A percentile compares a stretch with the other conserved stretches of the same genome.
These are phyloP conservation scores for Mucor irregularis DNA, from an alignment of 371 early-diverging fungal species.

Conservation along the genomic window DNA sequence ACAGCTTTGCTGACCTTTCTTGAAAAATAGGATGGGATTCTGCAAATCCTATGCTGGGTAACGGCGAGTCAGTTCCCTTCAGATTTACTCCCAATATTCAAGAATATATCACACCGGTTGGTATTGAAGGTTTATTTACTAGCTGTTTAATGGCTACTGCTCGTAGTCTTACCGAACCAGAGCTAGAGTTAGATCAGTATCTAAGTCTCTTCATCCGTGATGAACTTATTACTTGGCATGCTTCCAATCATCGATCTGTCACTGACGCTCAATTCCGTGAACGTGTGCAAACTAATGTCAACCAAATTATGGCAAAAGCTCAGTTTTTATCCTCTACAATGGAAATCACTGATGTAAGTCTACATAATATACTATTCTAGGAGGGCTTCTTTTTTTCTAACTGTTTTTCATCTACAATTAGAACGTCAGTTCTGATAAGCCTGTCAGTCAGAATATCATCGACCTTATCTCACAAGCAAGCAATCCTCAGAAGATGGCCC, in stretches of 20 bases:
- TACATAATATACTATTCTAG: conserved; percentile 8
- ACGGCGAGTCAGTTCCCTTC: conserved; percentile 90
- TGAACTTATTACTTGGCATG: conserved; percentile 83
- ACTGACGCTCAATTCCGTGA: conserved; percentile 65
- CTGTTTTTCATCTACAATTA: not conserved
- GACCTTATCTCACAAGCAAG: conserved; percentile 89
- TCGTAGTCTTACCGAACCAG: conserved; percentile 74
- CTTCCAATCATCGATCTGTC: conserved; percentile 52
- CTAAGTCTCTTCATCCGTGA: conserved; percentile 87
- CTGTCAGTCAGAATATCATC: conserved; percentile 78
- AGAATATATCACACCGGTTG: conserved; percentile 88
- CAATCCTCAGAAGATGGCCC: conserved; percentile 90
- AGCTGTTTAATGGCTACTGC: conserved; percentile 79
- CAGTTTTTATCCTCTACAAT: conserved; percentile 71
- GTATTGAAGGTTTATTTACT: conserved; percentile 90
- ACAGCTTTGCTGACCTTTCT: conserved; percentile 8
- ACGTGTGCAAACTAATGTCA: conserved; percentile 65
- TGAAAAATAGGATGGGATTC: conserved; percentile 30
- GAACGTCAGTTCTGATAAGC: conserved; percentile 48
- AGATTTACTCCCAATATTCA: conserved; percentile 97
- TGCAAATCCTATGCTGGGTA: conserved; percentile 35
- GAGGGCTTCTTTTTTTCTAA: not conserved
- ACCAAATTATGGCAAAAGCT: conserved; percentile 70
- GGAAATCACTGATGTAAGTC: conserved; percentile 61
- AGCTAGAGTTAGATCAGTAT: conserved; percentile 83